Conservation (phyloP, 257 asterid genomes). For the Sherardia arvensis region DNA sequence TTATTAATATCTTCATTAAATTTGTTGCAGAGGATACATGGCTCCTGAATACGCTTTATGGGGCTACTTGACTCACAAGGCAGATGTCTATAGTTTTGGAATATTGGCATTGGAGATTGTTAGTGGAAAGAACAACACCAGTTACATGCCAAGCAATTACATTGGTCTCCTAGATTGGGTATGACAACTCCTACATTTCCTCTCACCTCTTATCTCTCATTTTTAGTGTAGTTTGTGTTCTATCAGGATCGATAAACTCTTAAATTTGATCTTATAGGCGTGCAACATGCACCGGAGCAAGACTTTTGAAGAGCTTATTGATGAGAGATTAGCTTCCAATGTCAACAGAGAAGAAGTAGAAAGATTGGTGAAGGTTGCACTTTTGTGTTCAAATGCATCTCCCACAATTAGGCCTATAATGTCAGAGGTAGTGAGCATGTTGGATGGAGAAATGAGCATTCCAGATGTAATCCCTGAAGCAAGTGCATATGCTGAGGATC, state of each 20-base stretch:
- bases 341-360: slow-evolving; percentile 45
- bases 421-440: slow-evolving; percentile 73
- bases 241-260: not conserved
- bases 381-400: slow-evolving; percentile 64
- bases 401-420: slow-evolving; percentile 68
- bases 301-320: slow-evolving; percentile 45
- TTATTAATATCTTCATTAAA: not conserved
- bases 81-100: slow-evolving; percentile 87
- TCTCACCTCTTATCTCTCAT: not conserved
- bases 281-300: slow-evolving; percentile 48
- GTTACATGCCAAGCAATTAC: slow-evolving; percentile 53
- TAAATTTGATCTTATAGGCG: slow-evolving; percentile 36
- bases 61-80: slow-evolving; percentile 85
- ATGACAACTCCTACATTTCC: slow-evolving; percentile 3
- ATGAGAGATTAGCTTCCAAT: slow-evolving; percentile 30
- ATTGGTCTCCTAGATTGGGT: slow-evolving; percentile 89
- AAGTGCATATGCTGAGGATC: slow-evolving; percentile 40
- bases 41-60: slow-evolving; percentile 91
- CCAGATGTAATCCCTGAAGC: slow-evolving; percentile 46
- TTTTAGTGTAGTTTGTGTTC: not conserved
- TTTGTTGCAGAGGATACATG: slow-evolving; percentile 71
- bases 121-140: slow-evolving; percentile 77
- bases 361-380: slow-evolving; percentile 47
- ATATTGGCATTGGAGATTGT: slow-evolving; percentile 66
- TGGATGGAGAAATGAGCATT: slow-evolving; percentile 48